Evolutionary conservation across 2,329 filamentous ascomycete genomes (phyloP).

Genomic region (Fusarium camptoceras): DNA sequence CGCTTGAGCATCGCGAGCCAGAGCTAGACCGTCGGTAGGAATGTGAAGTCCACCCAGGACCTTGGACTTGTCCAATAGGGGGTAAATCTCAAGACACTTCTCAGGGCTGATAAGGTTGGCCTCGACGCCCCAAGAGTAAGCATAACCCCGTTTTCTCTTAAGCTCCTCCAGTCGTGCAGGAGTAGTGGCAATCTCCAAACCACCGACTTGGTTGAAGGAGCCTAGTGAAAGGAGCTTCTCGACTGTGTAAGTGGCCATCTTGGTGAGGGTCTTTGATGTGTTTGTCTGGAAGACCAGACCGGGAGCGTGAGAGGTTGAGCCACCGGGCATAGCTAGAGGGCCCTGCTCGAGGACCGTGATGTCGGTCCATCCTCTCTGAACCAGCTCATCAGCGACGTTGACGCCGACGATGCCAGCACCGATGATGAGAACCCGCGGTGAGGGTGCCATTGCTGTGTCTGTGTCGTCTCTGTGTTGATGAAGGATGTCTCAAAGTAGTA

Average conservation of each 20-base stretch:
- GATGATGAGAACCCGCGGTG: constrained; percentile 66
- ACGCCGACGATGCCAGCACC: constrained; percentile 73
- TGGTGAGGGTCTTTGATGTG: constrained; percentile 66
- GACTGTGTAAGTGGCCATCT: constrained; percentile 70
- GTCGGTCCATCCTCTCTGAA: constrained; percentile 70
- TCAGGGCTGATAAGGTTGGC: constrained; percentile 63
- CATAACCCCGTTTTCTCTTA: constrained; percentile 71
- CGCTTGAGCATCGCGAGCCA: constrained; percentile 71
- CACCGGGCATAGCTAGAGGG: constrained; percentile 70
- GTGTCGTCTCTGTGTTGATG: background rate
- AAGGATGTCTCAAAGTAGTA: background rate
- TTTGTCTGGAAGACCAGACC: constrained; percentile 74
- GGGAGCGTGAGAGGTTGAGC: constrained; percentile 74
- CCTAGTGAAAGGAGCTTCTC: constrained; percentile 68
- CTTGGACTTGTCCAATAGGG: constrained; percentile 63
- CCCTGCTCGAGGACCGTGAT: constrained; percentile 75
- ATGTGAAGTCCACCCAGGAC: constrained; percentile 71
- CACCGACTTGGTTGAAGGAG: constrained; percentile 73
- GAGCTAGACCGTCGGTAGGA: constrained; percentile 69
- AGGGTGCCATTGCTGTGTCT: constrained; percentile 28
- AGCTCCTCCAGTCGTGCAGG: constrained; percentile 68
- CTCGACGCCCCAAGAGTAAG: constrained; percentile 70
- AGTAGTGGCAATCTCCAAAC: constrained; percentile 72
- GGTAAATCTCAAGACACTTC: constrained; percentile 66
- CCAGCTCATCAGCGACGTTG: constrained; percentile 73